A percentile compares a stretch with the other conserved stretches of the same genome.
Evolutionary conservation across 495 filamentous ascomycete species (phyloP).

Genomic region (Cenococcum geophilum): DNA sequence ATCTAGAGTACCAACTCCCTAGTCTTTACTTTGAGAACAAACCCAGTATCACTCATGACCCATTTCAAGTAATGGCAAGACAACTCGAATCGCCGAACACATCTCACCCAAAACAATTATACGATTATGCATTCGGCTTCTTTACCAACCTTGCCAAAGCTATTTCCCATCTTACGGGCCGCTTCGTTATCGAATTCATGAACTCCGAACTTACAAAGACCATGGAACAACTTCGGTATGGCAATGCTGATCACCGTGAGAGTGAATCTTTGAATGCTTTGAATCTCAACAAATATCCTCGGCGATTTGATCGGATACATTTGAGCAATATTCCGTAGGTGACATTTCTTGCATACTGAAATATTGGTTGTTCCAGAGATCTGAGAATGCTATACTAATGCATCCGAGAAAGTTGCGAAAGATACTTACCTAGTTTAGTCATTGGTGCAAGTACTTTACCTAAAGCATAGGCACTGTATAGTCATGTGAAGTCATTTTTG

Average conservation of each 20-base stretch:
- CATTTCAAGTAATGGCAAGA: background rate
- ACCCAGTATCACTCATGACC: background rate
- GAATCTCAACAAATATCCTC: constrained; percentile 30
- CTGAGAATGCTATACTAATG: too few species aligned
- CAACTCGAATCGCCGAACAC: background rate
- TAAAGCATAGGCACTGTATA: background rate
- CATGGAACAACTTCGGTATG: background rate
- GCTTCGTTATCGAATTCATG: background rate
- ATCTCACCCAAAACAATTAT: background rate
- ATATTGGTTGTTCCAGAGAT: too few species aligned
- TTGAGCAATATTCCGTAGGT: constrained; percentile 41
- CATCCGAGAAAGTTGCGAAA: too few species aligned
- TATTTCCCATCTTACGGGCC: background rate
- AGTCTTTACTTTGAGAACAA: background rate
- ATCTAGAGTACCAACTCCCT: background rate
- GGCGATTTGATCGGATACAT: constrained; percentile 38
- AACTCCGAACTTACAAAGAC: background rate
- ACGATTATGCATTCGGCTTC: background rate
- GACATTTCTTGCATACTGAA: background rate
- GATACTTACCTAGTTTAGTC: too few species aligned
- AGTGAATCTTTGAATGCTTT: background rate
- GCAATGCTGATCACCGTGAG: background rate
- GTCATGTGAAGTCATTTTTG: too few species aligned
- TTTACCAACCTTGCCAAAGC: background rate
- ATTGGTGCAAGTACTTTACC: background rate